These are phyloP conservation scores for Podospora australis DNA, from an alignment of 495 filamentous ascomycete genomes.

Conservation along the genomic window DNA sequence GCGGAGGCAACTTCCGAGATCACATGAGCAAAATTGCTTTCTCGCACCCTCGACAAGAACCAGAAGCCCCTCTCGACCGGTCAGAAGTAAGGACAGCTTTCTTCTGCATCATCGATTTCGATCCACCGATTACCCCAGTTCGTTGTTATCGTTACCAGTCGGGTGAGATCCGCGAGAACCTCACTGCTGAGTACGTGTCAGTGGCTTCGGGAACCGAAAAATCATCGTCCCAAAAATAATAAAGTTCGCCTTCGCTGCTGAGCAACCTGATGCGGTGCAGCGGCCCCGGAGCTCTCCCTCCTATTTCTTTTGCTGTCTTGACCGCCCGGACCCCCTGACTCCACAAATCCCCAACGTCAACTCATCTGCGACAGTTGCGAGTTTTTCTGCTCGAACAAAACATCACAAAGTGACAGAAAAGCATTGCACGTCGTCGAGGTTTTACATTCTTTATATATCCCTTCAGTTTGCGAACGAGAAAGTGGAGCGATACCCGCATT, in stretches of 20 bases:
- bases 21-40: constrained; percentile 17
- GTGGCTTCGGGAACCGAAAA: background rate
- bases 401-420: background rate
- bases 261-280: background rate
- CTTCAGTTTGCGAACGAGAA: constrained; percentile 4
- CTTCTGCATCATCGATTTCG: background rate
- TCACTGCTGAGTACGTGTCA: background rate
- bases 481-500: constrained; percentile 11
- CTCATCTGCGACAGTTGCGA: background rate
- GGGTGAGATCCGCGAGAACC: too few species aligned
- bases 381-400: background rate
- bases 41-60: background rate
- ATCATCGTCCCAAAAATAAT: background rate
- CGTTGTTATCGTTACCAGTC: too few species aligned
- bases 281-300: too few species aligned
- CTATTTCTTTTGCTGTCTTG: background rate
- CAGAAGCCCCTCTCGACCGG: constrained; percentile 2
- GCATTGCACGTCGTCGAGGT: background rate
- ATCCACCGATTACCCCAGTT: background rate
- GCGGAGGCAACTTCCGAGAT: constrained; percentile 15
- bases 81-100: constrained; percentile 1
- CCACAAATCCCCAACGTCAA: background rate
- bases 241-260: background rate
- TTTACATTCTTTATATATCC: background rate
- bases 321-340: background rate